Base-by-base conservation (phyloP, 306 rosid genomes). In the Prosopis cineraria region DNA sequence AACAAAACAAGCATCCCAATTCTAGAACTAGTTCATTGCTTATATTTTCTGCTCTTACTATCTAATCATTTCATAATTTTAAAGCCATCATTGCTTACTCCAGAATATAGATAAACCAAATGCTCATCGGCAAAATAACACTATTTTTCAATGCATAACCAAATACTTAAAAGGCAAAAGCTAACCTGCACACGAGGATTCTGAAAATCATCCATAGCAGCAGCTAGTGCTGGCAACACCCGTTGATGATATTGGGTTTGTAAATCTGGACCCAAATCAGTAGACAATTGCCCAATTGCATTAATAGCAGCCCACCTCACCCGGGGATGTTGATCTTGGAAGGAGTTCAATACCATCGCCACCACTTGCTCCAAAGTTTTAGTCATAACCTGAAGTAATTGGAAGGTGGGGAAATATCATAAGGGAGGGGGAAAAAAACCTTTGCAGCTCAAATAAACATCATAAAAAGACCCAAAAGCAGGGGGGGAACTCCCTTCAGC, bases 261-360 rank as follows among this genome's bases (percentile, higher is more conserved):
- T 84, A 96, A 87, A 84, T 96, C 99, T 3, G 99, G 99, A 45
- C 99, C 99, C 91, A 96, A 81, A 84, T 96, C 99, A 10, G 99
- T 93, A 75, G 99, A 96, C 65, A 96, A 76, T 74, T 96, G 99
- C 68, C 99, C 99, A 27, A 93, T 93, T 36, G 98, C 98, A 90
- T 96, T 93, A 66, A 96, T 96, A 31, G 99, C 99, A 16, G 99
- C 98, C 99, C 99, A 96, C 82, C 99, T 93, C 58, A 96, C 99
- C 76, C 98, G 98, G 53, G 99, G 97, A 37, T 96, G 97, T 68
- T 94, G 98, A 80, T 96, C 97, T 36, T 90, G 96, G 76, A 96
- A 96, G 31, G 98, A 91, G 80, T 83, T 96, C 86, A 96, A 80
- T 33, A 96, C 96, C 99, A 96, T 96, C 63, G 98, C 97, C 82